Percentiles rank a stretch among this genome's conserved stretches.
phyloP scores from a whole-genome alignment of 2,329 filamentous ascomycete species.

The Phaeophleospora eucalypticola region DNA sequence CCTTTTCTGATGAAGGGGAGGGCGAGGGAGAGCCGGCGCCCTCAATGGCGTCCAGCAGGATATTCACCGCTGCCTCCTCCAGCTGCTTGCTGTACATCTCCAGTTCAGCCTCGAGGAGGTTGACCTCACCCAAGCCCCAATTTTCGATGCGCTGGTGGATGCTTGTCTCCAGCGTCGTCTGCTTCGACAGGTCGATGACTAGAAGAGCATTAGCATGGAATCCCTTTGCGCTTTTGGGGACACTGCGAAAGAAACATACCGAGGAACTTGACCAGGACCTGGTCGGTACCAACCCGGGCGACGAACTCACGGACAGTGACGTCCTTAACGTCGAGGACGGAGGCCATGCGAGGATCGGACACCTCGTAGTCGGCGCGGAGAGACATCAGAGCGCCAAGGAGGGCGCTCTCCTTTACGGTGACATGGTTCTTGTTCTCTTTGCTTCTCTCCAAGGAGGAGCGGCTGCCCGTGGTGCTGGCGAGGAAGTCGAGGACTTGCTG shows the following conservation, averaged over 20 bases:
- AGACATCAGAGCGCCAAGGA: conserved; percentile 5
- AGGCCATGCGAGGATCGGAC: not conserved
- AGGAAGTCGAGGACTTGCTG: conserved; percentile 4
- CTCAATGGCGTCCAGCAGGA: not conserved
- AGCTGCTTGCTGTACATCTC: conserved; percentile 5
- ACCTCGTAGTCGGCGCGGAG: conserved; percentile 7
- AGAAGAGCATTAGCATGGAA: conserved; percentile 1
- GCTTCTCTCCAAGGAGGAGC: not conserved
- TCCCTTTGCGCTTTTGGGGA: not conserved
- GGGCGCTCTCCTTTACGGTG: conserved; percentile 3
- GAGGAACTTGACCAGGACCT: conserved; percentile 1
- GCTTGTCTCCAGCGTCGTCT: not conserved
- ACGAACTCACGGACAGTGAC: conserved; percentile 1
- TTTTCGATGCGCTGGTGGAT: conserved; percentile 1
- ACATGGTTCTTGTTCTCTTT: conserved; percentile 2
- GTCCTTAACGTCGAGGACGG: conserved; percentile 5
- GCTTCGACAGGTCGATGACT: not conserved
- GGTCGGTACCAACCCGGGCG: not conserved
- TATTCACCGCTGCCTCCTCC: not conserved
- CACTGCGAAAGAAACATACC: not conserved
- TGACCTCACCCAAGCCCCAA: conserved; percentile 3
- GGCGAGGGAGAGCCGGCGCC: not conserved
- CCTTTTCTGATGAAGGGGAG: not conserved
- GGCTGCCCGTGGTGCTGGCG: not conserved
- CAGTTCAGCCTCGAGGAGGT: conserved; percentile 10